phyloP scores from a whole-genome alignment of 2,329 filamentous ascomycete species.

The Coniochaeta sp. region DNA sequence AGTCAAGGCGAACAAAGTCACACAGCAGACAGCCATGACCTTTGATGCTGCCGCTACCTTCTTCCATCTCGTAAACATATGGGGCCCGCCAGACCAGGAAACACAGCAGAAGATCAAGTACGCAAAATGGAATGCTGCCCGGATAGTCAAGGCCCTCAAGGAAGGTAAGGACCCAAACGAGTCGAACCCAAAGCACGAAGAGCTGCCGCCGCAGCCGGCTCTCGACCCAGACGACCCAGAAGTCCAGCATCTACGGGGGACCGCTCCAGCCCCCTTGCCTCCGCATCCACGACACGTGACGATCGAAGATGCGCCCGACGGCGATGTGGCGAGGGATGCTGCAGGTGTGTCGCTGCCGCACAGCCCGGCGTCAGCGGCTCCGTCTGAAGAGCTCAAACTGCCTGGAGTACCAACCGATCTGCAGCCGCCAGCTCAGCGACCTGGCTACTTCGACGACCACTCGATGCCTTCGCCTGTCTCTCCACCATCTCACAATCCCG shows the following conservation, averaged over 20 bases:
- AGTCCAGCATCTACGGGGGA: constrained; percentile 34
- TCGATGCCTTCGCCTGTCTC: constrained; percentile 18
- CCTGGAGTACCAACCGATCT: constrained; percentile 19
- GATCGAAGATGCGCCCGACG: constrained; percentile 47
- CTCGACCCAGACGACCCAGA: constrained; percentile 61
- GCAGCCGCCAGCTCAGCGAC: constrained; percentile 5
- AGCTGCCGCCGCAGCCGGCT: constrained; percentile 36
- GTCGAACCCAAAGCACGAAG: constrained; percentile 67
- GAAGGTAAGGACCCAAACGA: constrained; percentile 88
- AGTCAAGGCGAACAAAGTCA: constrained; percentile 75
- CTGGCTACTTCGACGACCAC: constrained; percentile 12
- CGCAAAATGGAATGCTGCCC: constrained; percentile 88
- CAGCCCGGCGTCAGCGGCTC: constrained; percentile 27
- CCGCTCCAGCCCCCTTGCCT: background rate
- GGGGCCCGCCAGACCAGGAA: constrained; percentile 69
- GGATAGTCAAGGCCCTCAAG: constrained; percentile 86
- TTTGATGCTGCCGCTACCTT: constrained; percentile 91
- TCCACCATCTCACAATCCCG: constrained; percentile 20
- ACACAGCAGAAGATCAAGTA: constrained; percentile 85
- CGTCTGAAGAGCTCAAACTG: constrained; percentile 17
- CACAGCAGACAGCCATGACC: constrained; percentile 87
- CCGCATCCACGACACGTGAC: constrained; percentile 21
- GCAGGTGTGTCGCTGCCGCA: constrained; percentile 25
- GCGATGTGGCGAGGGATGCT: constrained; percentile 24
- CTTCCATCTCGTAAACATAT: constrained; percentile 79